These are phyloP conservation scores for Incumbomyces delicatus DNA, from an alignment of 2,329 filamentous ascomycete genomes.

Conservation along the genomic window DNA sequence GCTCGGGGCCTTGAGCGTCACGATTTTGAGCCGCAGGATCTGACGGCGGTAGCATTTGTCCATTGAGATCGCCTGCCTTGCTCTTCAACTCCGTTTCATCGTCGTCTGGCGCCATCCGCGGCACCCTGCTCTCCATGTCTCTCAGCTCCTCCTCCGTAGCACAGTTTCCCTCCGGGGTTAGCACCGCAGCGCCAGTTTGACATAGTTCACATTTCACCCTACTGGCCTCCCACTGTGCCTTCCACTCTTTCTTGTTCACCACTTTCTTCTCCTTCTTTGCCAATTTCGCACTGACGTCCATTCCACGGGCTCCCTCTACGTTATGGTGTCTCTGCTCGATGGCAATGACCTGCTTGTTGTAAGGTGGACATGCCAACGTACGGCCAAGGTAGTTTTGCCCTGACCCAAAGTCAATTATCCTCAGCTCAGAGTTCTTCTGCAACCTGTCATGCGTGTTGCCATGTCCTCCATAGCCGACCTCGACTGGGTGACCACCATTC, in stretches of 20 bases:
- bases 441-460: too few species aligned
- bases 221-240: slow-evolving; percentile 7
- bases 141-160: neutral
- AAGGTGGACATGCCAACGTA: slow-evolving; percentile 72
- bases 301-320: slow-evolving; percentile 70
- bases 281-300: slow-evolving; percentile 74
- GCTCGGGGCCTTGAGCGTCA: neutral
- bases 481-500: too few species aligned
- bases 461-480: too few species aligned
- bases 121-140: slow-evolving; percentile 1
- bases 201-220: neutral
- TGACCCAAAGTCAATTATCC: slow-evolving; percentile 88
- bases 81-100: neutral
- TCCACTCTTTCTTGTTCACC: slow-evolving; percentile 64
- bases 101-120: neutral
- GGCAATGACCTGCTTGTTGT: slow-evolving; percentile 77
- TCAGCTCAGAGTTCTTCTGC: slow-evolving; percentile 47
- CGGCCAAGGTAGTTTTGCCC: slow-evolving; percentile 94
- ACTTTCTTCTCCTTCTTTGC: slow-evolving; percentile 62
- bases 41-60: neutral
- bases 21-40: neutral
- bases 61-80: neutral
- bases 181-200: neutral
- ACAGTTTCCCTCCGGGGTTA: neutral
- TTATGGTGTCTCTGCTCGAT: slow-evolving; percentile 83